A percentile compares a stretch with the other conserved stretches of the same genome.
These are phyloP conservation scores for Fusarium udum DNA, from an alignment of 2,329 filamentous ascomycete species.

Conservation along the genomic window DNA sequence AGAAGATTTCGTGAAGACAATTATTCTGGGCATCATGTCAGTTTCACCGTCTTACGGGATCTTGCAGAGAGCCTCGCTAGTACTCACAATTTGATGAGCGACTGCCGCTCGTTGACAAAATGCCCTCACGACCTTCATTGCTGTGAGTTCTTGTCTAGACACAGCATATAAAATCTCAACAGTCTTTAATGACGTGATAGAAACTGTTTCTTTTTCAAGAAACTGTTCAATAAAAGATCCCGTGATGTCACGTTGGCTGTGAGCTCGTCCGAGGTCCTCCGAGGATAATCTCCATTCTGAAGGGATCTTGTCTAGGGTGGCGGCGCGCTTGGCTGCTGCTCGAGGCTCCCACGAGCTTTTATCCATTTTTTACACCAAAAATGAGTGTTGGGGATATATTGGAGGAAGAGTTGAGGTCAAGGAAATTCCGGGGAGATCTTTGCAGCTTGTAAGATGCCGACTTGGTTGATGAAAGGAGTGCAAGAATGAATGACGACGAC, in stretches of 20 bases:
- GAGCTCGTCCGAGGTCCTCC: constrained; percentile 20
- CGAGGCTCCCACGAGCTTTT: constrained; percentile 9
- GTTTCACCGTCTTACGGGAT: constrained; percentile 57
- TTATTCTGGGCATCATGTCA: neutral
- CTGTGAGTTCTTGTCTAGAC: neutral
- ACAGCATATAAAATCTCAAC: constrained; percentile 4
- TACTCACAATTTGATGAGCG: constrained; percentile 63
- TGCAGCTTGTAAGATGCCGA: rapidly evolving
- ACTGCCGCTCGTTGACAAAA: constrained; percentile 60
- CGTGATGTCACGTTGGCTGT: constrained; percentile 18
- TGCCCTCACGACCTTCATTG: constrained; percentile 58
- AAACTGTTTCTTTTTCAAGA: neutral
- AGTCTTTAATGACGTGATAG: constrained; percentile 19
- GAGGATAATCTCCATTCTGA: constrained; percentile 32
- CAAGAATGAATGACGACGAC: constrained; percentile 3
- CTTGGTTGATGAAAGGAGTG: rapidly evolving
- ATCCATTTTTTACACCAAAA: neutral
- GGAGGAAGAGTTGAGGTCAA: rapidly evolving
- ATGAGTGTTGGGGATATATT: too few species aligned
- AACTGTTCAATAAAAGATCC: constrained; percentile 35
- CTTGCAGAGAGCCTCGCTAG: constrained; percentile 50
- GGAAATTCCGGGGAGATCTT: rapidly evolving
- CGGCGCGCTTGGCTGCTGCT: constrained; percentile 31
- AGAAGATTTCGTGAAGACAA: constrained; percentile 35
- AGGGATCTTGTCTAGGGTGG: constrained; percentile 28